Base-by-base conservation (phyloP, 495 filamentous ascomycete genomes). In the Usnea hakonensis region DNA sequence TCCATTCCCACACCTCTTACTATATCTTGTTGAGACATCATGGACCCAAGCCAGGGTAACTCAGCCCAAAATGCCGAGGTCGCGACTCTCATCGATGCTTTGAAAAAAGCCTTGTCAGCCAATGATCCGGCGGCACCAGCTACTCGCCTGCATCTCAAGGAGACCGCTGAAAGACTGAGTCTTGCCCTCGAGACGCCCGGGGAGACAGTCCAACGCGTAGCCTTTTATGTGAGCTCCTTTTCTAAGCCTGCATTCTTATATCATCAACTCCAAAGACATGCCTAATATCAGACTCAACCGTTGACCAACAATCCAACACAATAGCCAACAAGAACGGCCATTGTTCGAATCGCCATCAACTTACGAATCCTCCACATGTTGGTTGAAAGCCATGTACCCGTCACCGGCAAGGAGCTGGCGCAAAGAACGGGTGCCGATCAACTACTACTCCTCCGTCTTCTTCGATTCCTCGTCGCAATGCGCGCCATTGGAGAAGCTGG, bases 381-480 rank as follows among this genome's bases (percentile, higher is more conserved):
- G 43, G 62, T 55, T 65, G 55, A 19, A 44, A 58, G 35, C 33
- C 28, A 58, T 28, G 50, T 26, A 21, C 57, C 48, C 6, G 17
- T 68, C 16, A 62, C 33, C 26, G 32, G 44, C 36, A 55, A 44
- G 44, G 41, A 68, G 55, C 43, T 68, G 7, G 32, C 61, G 33
- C 28, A 38, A 10, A 21, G 5, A 26, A 50, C 57, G 6, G 36
- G 56, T 23, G 43, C 66, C 4, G 62, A 69, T 36, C 66, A 43
- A 11, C 3, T 36, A 23, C 43, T 65, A 28, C 56, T 69, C 54
- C 43, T 53, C 21, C 62, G 67, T 16, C 57, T 68, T 21, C 23
- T 68, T 11, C 55, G 61, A 23, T 69, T 37, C 35, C 66, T 69
- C 2, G 61, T 38, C 6, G 67, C 57, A 3, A 64, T 65, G 5